Percentiles rank a stretch among this genome's conserved stretches.
Conservation (phyloP, 2,329 filamentous ascomycete genomes). For the Plenodomus biglobosus region DNA sequence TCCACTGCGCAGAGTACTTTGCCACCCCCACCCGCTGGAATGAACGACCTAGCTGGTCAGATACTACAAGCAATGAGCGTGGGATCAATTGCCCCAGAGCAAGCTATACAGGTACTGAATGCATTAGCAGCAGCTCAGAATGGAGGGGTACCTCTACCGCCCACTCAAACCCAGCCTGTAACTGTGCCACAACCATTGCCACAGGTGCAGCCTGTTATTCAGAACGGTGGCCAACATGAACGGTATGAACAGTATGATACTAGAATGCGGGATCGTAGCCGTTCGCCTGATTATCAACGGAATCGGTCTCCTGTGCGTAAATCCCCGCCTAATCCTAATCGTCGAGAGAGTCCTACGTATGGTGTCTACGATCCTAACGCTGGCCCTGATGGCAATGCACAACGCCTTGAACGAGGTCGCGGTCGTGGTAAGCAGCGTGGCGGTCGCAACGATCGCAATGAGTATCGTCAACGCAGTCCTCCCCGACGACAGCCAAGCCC, state of each 20-base stretch:
- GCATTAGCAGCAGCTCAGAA: conserved; percentile 31
- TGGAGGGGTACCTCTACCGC: conserved; percentile 29
- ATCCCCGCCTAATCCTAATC: conserved; percentile 61
- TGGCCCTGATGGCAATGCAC: conserved; percentile 57
- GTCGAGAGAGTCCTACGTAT: conserved; percentile 69
- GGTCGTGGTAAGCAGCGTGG: conserved; percentile 53
- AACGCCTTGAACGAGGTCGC: conserved; percentile 56
- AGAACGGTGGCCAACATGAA: conserved; percentile 26
- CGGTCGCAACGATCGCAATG: conserved; percentile 49
- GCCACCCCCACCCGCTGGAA: conserved; percentile 26
- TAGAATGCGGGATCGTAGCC: conserved; percentile 48
- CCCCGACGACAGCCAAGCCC: conserved; percentile 62
- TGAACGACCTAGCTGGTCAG: conserved; percentile 34
- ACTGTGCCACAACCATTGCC: conserved; percentile 16
- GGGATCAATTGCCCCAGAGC: conserved; percentile 39
- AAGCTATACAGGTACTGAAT: conserved; percentile 39
- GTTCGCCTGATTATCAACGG: conserved; percentile 66
- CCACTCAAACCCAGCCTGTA: conserved; percentile 20
- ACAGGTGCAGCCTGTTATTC: conserved; percentile 17
- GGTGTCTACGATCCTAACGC: conserved; percentile 70
- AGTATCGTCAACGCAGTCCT: conserved; percentile 89
- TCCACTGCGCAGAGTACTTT: conserved; percentile 24
- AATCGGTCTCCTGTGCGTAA: conserved; percentile 56
- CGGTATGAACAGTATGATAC: conserved; percentile 36
- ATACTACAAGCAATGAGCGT: conserved; percentile 39